Evolutionary conservation across 805 yeast genomes (phyloP), one percentile per base, ranked within the genome.

Genomic region (Lipomyces chichibuensis): DNA sequence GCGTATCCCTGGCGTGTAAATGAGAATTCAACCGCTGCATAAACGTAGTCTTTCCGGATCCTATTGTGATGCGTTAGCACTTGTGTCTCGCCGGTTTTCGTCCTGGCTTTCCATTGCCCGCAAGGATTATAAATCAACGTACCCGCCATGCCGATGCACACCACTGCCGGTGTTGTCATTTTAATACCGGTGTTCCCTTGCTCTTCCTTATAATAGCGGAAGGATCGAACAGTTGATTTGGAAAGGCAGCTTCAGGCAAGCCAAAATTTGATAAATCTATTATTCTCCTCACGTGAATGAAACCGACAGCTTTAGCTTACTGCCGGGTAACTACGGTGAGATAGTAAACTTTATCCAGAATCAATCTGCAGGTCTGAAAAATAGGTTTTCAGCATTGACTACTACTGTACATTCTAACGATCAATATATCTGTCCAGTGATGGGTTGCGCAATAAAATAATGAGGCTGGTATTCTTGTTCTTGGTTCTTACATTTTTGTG

Each of bases 1-100:
- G 88, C 53, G 81, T 78, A 35, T 79, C 78, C 66, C 85, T 81
- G 43, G 91, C 67, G 75, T 93, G 97, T 43, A 95, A 81, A 77
- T 95, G 96, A 0, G 97, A 86, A 79, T 94, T 94, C 68, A 95
- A 81, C 70, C 99, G 82, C 78, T 95, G 99, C 92, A 95, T 88
- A 77, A 95, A 95, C 9, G 99, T 95, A 80, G 99, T 94, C 79
- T 95, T 95, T 74, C 99, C 99, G 62, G 96, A 88, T 46, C 87
- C 85, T 72, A 52, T 23, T 23, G n/a, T 2, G 5, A 52, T 20
- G 20, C 14, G n/a, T n/a, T 23, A 43, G 3, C n/a, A 46, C 20
- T 37, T 9, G 37, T 17, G 20, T 3, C 37, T 23, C n/a, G 6
- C n/a, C 39, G 8, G 32, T 17, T 2, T 55, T 23, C 13, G 17